Evolutionary conservation across 495 filamentous ascomycete genomes (phyloP).

Genomic region (Aspergillus kassunensis): DNA sequence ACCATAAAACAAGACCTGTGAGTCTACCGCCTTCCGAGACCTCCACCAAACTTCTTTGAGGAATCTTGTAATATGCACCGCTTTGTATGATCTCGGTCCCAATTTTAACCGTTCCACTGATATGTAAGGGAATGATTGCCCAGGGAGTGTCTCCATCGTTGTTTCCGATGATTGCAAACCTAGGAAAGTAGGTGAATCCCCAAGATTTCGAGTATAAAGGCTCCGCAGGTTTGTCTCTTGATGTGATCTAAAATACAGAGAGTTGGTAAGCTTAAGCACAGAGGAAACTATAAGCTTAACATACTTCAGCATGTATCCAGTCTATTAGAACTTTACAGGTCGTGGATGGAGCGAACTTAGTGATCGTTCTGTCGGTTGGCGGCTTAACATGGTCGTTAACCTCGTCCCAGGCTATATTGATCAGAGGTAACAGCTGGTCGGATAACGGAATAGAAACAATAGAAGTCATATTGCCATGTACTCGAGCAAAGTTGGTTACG

Average conservation of each 20-base stretch:
- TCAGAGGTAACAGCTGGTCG: neutral
- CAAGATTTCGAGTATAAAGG: neutral
- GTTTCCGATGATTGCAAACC: neutral
- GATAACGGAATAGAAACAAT: neutral
- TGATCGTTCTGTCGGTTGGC: neutral
- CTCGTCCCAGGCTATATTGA: neutral
- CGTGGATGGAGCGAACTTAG: neutral
- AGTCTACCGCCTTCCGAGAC: neutral
- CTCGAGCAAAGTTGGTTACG: too few species aligned
- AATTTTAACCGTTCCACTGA: neutral
- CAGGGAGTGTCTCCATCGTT: neutral
- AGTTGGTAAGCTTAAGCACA: neutral
- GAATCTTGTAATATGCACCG: neutral
- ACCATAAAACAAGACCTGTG: neutral
- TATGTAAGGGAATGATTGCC: neutral
- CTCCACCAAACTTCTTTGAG: neutral
- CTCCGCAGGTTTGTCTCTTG: neutral
- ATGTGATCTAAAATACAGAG: neutral
- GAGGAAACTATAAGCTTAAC: neutral
- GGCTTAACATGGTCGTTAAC: neutral
- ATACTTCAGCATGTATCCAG: neutral
- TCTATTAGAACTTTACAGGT: neutral
- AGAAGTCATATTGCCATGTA: neutral
- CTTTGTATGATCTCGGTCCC: neutral
- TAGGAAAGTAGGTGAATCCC: neutral